Evolutionary conservation across 2,329 filamentous ascomycete genomes (phyloP), one percentile per base, ranked within the genome.

Genomic region (Didymella pinodella): DNA sequence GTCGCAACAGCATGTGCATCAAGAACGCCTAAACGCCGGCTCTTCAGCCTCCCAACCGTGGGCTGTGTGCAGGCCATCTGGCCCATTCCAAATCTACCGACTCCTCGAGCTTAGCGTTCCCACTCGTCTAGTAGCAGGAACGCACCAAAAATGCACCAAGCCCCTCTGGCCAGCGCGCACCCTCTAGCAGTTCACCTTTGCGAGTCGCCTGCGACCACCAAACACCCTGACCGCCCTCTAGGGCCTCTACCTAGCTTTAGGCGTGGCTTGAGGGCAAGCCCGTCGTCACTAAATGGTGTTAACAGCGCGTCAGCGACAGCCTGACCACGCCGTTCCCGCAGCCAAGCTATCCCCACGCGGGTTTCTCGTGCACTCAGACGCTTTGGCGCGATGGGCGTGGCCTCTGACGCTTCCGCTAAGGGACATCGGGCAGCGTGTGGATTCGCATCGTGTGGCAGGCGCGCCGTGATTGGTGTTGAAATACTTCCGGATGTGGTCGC

Each of bases 401-500:
- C 36, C 20, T 52, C 36, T 49, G 41, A 53, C 36, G 48, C 49
- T 45, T 53, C 49, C 38, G 45, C 56, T 58, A 54, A 50, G 56
- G 31, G 46, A 58, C 45, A 46, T 58, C 56, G 56, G 56, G 56
- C 48, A 59, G 56, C 41, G 41, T 50, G 56, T 54, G 50, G 56
- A 34, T 53, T 50, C 46, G 7, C n/a, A 41, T 25, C 16, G 48
- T 32, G 36, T 36, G 40, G 49, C 38, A 54, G 40, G 10, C 26
- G 18, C n/a, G 8, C 7, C 40, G 7, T 59, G 57, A 59, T 59
- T 59, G 57, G 57, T 18, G 11, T 7, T 36, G 29, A 8, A 36
- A 51, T 55, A 59, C 43, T 59, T 55, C 57, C 57, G 51, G 26
- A 48, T 55, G 46, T 51, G 57, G 57, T 59, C 57, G 57, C 51